phyloP scores from a whole-genome alignment of 2,329 filamentous ascomycete species.

The Paradendryphiella salina region DNA sequence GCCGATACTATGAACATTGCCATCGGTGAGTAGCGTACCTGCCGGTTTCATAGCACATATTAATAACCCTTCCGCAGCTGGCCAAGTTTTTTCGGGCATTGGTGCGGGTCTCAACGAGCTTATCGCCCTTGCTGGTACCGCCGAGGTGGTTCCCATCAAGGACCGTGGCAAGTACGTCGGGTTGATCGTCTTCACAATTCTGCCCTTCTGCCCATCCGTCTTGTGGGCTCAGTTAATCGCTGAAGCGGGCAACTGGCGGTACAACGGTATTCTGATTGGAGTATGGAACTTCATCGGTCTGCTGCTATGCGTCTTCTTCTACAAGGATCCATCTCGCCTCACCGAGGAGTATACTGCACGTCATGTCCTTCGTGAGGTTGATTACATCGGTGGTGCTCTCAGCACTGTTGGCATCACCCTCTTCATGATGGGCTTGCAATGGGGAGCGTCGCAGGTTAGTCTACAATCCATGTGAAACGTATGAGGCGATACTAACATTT shows the following conservation, averaged over 20 bases:
- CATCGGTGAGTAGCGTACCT: conserved; percentile 26
- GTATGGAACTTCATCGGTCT: conserved; percentile 59
- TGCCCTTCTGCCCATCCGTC: conserved; percentile 65
- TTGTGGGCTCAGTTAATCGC: conserved; percentile 64
- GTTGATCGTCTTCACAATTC: conserved; percentile 62
- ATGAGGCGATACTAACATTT: conserved; percentile 49
- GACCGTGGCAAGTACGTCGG: conserved; percentile 67
- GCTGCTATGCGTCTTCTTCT: conserved; percentile 52
- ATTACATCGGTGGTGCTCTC: conserved; percentile 39
- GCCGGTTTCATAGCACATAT: not conserved
- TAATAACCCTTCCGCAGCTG: conserved; percentile 21
- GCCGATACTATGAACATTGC: conserved; percentile 38
- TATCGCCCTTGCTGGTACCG: conserved; percentile 68
- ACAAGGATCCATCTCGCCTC: conserved; percentile 47
- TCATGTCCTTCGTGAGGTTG: conserved; percentile 35
- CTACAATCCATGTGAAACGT: not conserved
- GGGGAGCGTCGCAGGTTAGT: conserved; percentile 44
- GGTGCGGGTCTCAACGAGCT: conserved; percentile 71
- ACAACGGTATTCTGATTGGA: conserved; percentile 57
- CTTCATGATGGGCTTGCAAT: conserved; percentile 47
- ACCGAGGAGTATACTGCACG: conserved; percentile 46
- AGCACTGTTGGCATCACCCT: conserved; percentile 37
- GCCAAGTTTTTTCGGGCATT: conserved; percentile 59
- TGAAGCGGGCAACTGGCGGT: conserved; percentile 57
- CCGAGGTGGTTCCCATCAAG: conserved; percentile 67